Conservation (phyloP, 108 stramenopile species). For the Craspedostauros australis region DNA sequence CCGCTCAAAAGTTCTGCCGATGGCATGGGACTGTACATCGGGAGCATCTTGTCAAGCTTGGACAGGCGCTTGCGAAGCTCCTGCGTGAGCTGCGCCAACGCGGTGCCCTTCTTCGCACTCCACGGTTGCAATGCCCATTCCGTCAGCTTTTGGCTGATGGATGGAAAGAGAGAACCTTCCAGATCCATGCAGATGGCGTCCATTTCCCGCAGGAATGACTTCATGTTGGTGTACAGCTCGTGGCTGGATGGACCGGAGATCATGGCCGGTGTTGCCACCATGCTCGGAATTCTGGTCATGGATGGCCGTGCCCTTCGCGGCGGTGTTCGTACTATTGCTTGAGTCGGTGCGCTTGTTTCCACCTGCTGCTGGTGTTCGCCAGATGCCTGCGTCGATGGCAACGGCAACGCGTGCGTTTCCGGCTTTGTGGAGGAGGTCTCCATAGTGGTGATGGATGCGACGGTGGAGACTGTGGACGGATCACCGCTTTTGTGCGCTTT, state of each 20-base stretch:
- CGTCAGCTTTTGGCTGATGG: conserved; percentile 70
- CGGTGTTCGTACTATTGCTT: background rate
- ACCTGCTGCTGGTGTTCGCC: too few relatives aligned
- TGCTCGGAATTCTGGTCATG: too few relatives aligned
- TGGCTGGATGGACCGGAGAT: conserved; percentile 9
- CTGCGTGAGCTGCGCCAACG: conserved; percentile 55
- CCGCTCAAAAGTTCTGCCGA: conserved; percentile 44
- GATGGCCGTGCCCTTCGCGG: too few relatives aligned
- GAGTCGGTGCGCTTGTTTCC: too few relatives aligned
- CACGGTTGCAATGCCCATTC: conserved; percentile 78
- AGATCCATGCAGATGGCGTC: conserved; percentile 60
- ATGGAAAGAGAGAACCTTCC: conserved; percentile 62
- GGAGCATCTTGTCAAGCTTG: conserved; percentile 19
- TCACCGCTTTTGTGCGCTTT: too few relatives aligned
- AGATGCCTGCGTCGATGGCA: too few relatives aligned
- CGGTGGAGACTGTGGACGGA: too few relatives aligned
- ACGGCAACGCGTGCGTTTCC: too few relatives aligned
- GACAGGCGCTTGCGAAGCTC: conserved; percentile 57
- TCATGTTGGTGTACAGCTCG: conserved; percentile 49
- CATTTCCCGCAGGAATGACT: conserved; percentile 51
- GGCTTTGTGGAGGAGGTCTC: too few relatives aligned
- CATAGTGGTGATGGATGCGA: too few relatives aligned
- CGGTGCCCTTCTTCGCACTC: conserved; percentile 69
- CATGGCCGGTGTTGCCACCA: background rate
- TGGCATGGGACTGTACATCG: conserved; percentile 70